These are phyloP conservation scores for Penicillium desertorum DNA, from an alignment of 495 filamentous ascomycete species.

Conservation along the genomic window DNA sequence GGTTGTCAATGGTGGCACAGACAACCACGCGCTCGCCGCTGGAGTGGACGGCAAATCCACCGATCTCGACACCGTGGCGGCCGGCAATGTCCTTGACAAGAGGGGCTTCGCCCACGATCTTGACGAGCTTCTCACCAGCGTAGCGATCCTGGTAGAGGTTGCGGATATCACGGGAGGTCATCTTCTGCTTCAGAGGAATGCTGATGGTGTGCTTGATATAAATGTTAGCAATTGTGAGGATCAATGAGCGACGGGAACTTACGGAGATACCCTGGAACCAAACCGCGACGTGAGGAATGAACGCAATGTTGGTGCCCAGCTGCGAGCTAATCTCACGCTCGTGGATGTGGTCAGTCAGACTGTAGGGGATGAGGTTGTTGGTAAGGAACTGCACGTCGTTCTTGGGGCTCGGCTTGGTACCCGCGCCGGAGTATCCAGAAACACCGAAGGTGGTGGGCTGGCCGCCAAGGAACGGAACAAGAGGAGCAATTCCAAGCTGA, in stretches of 20 bases:
- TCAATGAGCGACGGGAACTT: conserved; percentile 21
- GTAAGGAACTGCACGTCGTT: conserved; percentile 88
- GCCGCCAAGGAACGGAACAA: conserved; percentile 74
- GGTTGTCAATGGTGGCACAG: conserved; percentile 96
- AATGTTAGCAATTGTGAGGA: conserved; percentile 19
- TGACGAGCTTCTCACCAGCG: conserved; percentile 90
- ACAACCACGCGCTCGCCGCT: conserved; percentile 88
- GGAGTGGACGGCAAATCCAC: conserved; percentile 89
- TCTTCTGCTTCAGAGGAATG: conserved; percentile 78
- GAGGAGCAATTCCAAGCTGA: conserved; percentile 83
- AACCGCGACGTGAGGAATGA: conserved; percentile 90
- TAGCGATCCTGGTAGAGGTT: conserved; percentile 96
- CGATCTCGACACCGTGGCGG: conserved; percentile 92
- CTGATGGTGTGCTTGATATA: conserved; percentile 69
- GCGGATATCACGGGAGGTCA: conserved; percentile 88
- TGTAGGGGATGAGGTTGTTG: conserved; percentile 91
- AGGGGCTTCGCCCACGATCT: conserved; percentile 84
- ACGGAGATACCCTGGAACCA: conserved; percentile 96
- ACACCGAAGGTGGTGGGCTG: conserved; percentile 90
- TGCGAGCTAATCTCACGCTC: conserved; percentile 85
- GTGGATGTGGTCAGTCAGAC: conserved; percentile 92
- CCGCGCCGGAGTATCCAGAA: conserved; percentile 93
- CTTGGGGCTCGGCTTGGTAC: conserved; percentile 93
- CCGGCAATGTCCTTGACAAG: conserved; percentile 84
- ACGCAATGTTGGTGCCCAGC: conserved; percentile 75